These are phyloP conservation scores for Coemansia sp. DNA, from an alignment of 192 early-diverging fungal species.

Conservation along the genomic window DNA sequence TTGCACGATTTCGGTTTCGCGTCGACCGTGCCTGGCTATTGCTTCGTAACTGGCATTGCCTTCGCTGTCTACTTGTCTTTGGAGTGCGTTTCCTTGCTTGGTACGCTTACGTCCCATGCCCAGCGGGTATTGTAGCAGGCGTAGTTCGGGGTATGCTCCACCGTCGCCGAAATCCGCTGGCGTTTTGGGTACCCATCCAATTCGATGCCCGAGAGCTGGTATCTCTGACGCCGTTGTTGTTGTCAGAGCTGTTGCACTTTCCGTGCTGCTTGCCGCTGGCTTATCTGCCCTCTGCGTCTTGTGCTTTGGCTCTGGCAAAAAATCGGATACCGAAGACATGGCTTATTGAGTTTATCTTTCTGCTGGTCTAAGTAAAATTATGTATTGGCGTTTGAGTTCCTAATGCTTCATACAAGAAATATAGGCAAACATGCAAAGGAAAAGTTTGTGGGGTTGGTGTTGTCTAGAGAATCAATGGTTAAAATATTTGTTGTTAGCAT, in stretches of 20 bases:
- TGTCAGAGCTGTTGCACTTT: neutral
- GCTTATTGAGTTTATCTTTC: too few relatives aligned
- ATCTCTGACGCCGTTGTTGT: conserved; percentile 1
- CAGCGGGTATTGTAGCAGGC: conserved; percentile 87
- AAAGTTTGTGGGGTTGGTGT: too few relatives aligned
- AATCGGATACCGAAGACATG: conserved; percentile 48
- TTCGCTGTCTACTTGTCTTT: conserved; percentile 84
- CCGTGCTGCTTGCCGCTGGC: neutral
- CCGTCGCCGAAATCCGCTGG: conserved; percentile 92
- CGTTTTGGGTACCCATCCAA: conserved; percentile 74
- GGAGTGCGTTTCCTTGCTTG: conserved; percentile 56
- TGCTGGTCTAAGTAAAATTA: too few relatives aligned
- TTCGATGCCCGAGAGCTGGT: conserved; percentile 79
- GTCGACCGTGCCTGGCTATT: conserved; percentile 75
- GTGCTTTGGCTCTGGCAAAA: conserved; percentile 48
- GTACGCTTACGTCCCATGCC: conserved; percentile 82
- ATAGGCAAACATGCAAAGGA: neutral
- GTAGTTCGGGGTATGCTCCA: conserved; percentile 95
- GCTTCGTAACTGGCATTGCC: conserved; percentile 90
- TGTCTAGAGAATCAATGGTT: too few relatives aligned
- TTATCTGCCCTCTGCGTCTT: neutral
- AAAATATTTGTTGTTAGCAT: too few relatives aligned
- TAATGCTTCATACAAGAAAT: too few relatives aligned
- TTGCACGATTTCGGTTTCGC: conserved; percentile 70
- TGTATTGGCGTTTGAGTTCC: too few relatives aligned